Conservation (phyloP, 352 stramenopile species). For the Pythium pyrilobum region DNA sequence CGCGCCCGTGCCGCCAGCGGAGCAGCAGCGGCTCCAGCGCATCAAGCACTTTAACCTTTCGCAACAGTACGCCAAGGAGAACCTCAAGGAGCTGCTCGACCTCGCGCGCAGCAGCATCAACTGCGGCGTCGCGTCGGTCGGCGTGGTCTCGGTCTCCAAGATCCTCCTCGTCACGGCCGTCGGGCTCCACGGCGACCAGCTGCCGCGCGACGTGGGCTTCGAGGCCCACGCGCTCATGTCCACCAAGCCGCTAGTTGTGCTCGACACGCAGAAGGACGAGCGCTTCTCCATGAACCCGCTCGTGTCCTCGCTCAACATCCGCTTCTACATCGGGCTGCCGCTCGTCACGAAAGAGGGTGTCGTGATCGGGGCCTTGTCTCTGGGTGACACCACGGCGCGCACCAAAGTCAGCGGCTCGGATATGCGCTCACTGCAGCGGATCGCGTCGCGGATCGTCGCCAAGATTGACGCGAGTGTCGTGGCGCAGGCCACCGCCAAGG, state of each 20-base stretch:
- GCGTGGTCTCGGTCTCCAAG: slow-evolving; percentile 62
- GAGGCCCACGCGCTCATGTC: slow-evolving; percentile 79
- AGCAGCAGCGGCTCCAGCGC: slow-evolving; percentile 46
- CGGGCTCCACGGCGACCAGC: slow-evolving; percentile 66
- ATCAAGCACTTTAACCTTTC: slow-evolving; percentile 72
- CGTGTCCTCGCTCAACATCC: slow-evolving; percentile 60
- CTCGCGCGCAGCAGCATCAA: slow-evolving; percentile 61
- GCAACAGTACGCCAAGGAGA: slow-evolving; percentile 67
- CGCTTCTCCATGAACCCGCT: slow-evolving; percentile 76
- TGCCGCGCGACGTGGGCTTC: slow-evolving; percentile 70
- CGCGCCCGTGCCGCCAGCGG: slow-evolving; percentile 45
- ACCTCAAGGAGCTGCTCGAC: slow-evolving; percentile 68
- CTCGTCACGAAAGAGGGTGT: slow-evolving; percentile 67
- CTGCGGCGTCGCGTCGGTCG: slow-evolving; percentile 66
- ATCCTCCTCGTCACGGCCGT: slow-evolving; percentile 75
- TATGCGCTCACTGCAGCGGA: slow-evolving; percentile 57
- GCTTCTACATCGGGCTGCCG: slow-evolving; percentile 74
- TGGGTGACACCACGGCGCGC: slow-evolving; percentile 59
- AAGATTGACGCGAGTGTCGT: slow-evolving; percentile 62
- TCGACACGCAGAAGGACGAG: slow-evolving; percentile 72
- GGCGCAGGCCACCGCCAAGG: neutral
- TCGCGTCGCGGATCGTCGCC: slow-evolving; percentile 61
- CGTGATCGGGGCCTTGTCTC: slow-evolving; percentile 62
- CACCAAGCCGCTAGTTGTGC: slow-evolving; percentile 54
- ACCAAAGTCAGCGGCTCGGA: slow-evolving; percentile 61